Base-by-base conservation (phyloP, 2,329 filamentous ascomycete genomes). In the Ophiostoma ulmi region DNA sequence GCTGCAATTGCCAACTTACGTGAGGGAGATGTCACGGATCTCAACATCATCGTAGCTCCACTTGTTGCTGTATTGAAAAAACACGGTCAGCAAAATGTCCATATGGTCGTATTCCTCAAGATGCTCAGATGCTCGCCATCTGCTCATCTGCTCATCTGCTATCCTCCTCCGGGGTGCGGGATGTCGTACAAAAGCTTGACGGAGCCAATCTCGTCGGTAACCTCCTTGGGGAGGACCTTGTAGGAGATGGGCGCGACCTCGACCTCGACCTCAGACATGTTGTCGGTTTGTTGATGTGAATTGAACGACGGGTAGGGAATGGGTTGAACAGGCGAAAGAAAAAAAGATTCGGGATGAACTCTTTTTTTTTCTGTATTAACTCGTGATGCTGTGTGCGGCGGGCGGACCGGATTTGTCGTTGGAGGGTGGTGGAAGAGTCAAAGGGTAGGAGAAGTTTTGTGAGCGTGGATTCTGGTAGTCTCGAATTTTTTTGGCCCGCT, bases 1-100 rank as follows among this genome's bases (percentile, higher is more conserved):
- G 26, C 35, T 13, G 11, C 64, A 48, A 73, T 14, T 63, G 52
- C 31, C 72, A 74, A 75, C 92, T 87, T 96, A 99, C 95, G 94
- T 98, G 87, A 99, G 88, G 80, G 95, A 99, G 86, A 99, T 98
- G 83, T 99, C 95, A 84, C 94, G 91, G 85, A 99, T 95, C 89
- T 99, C 95, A 81, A 99, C 94, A 90, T 98, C 92, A 83, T 95
- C 95, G 86, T 98, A 99, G 85, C 85, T 84, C 85, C 94, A 97
- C 86, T 96, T 97, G 90, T 95, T 77, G 76, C 74, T 75, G 69
- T 31, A 72, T 35, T 14, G 17, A 66, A 66, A 35, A 64, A 71
- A 61, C 22, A 61, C 61, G 41, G 72, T 72, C 67, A 73, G 72
- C 63, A 39, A 44, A 48, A 14, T 26, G 20, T 70, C 48, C 52